Evolutionary conservation across 169 alveolate species (phyloP), one percentile per base, ranked within the genome.

Genomic region (Plasmodium cynomolgi): DNA sequence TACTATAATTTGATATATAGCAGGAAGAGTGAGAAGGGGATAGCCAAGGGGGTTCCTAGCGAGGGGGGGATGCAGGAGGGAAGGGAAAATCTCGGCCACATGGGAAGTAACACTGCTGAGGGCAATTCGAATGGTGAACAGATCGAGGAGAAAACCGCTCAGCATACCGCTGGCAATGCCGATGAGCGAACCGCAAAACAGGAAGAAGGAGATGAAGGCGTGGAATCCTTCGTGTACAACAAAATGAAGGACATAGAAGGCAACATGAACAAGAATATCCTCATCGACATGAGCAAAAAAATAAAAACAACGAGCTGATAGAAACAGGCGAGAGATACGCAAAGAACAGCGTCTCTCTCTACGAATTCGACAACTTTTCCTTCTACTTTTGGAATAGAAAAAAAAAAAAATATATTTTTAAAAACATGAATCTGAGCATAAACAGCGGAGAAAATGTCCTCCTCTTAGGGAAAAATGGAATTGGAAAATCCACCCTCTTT

Each of bases 401-500:
- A 72, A 71, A 83, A 75, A 84, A 91, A 29, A 94, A 95, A 62
- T 93, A 79, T 4, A 73, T 96, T 50, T 82, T 96, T 88, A 92
- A 92, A 26, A 84, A 95, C 34, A 34, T 95, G 23, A 93, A 93
- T 9, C 47, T 96, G 41, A 85, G 72, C 26, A 88, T 96, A 15
- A 83, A 84, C 41, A 88, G 95, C 58, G 84, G 96, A 11, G 97
- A 95, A 47, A 85, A 96, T 31, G 84, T 95, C 4, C 81, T 95
- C 13, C 47, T 96, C 7, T 84, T 96, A 39, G 97, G 97, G 3
- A 95, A 96, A 47, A 96, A 96, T 85, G 97, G 97, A 15, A 81
- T 93, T 50, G 97, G 97, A 3, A 96, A 96, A 83, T 94, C 96
- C 41, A 96, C 97, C 17, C 88, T 96, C 33, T 84, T 96, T 75